Evolutionary conservation across 73 alveolate species (phyloP).

Genomic region (Paramecium primaurelia): DNA sequence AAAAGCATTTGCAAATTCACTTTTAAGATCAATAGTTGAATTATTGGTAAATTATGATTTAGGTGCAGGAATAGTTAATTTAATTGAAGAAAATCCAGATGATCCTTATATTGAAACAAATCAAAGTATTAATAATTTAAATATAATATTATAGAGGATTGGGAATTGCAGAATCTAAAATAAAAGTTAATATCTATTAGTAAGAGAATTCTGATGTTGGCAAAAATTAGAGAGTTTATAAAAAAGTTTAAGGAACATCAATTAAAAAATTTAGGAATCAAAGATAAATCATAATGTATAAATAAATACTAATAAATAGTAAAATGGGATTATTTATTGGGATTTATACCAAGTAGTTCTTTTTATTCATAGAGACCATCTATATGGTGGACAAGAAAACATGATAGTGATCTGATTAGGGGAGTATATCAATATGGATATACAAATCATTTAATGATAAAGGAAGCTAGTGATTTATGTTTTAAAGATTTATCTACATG

Average conservation of each 20-base stretch:
- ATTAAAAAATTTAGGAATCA: conserved; percentile 60
- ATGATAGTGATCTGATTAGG: conserved; percentile 94
- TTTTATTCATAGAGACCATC: conserved; percentile 96
- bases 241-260: conserved; percentile 87
- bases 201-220: conserved; percentile 88
- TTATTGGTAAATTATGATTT: conserved; percentile 80
- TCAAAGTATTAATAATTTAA: conserved; percentile 17
- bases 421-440: conserved; percentile 98
- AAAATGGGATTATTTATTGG: conserved; percentile 91
- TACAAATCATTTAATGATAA: conserved; percentile 90
- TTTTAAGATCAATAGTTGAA: conserved; percentile 87
- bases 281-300: conserved; percentile 56
- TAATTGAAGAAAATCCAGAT: conserved; percentile 94
- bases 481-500: conserved; percentile 85
- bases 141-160: conserved; percentile 76
- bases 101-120: conserved; percentile 88
- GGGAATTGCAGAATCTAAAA: conserved; percentile 90
- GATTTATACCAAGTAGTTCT: conserved; percentile 87
- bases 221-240: conserved; percentile 81
- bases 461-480: conserved; percentile 78
- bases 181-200: conserved; percentile 97
- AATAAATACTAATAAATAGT: conserved; percentile 22
- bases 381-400: conserved; percentile 97
- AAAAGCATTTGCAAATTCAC: conserved; percentile 93
- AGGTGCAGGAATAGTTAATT: conserved; percentile 81